Evolutionary conservation across 1,139 yeast species (phyloP), one percentile per base, ranked within the genome.

Genomic region (Candida frijolesensis): DNA sequence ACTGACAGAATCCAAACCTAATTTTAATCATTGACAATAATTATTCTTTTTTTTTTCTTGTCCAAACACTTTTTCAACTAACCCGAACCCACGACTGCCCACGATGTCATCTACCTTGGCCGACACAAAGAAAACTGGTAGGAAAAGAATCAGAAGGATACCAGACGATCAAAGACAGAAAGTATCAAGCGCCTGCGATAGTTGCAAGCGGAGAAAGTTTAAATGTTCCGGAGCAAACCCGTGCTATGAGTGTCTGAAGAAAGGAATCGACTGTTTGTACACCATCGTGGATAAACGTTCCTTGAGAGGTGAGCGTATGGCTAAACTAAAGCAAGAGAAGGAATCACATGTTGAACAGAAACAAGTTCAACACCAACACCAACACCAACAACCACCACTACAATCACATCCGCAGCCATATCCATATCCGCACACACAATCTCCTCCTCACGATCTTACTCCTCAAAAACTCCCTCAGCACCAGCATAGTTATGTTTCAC

Each of bases 171-270:
- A 61, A 55, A 49, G 72, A 48, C 67, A 65, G 45, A 68, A 68
- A 46, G 73, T 71, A 4, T 70, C 76, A 2, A 64, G 70, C 32
- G 79, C 79, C 33, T 74, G 79, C 57, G 76, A 71, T 52, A 60
- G 60, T 32, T 74, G 79, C 56, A 72, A 72, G 56, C 65, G 65
- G 47, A 57, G 75, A 45, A 74, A 74, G 54, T 71, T 66, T 46
- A 74, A 68, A 54, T 68, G 72, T 51, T 59, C 63, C 18, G 72
- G 72, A 8, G 57, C 57, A 41, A 56, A 59, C 4, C 72, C 72
- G 0, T 68, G 72, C 56, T 61, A 58, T 18, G 52, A 61, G 29
- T 68, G 72, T 54, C 48, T 54, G 29, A 65, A 60, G 56, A 65
- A 61, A 53, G 63, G 62, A 11, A 52, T 57, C 22, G 61, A 58